Base-by-base conservation (phyloP, 345 rosid species). In the Pseudoturritis turrita region DNA sequence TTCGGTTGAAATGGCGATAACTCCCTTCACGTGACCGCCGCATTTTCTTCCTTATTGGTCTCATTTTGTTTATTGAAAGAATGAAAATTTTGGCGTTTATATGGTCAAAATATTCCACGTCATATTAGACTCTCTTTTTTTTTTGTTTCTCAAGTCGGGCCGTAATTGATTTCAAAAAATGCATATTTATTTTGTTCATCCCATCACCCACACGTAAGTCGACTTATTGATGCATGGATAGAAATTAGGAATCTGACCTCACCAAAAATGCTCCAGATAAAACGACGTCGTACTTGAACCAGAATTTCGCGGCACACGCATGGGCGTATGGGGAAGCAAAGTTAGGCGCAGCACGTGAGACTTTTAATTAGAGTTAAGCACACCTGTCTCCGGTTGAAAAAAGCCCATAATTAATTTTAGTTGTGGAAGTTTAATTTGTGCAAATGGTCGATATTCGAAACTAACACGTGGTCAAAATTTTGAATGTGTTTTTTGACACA, bases 1-100 rank as follows among this genome's bases (percentile, higher is more conserved):
- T 74, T 58, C 55, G 15, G 62, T 29, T 67, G 56, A 40, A 44
- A 23, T 67, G 29, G 49, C 18, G 68, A 67, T 59, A 67, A 74
- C 68, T 22, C 46, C 23, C 13, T 60, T 60, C 73, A 75, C 73
- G 78, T 75, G 78, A 68, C 68, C 67, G 69, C 73, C 78, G 68
- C 68, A 67, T 12, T 44, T 39, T 60, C 22, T 50, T 71, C 43
- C 68, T 49, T 66, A n/a, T 58, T 74, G 23, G 8, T 29, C 61
- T 37, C 78, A 51, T 65, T 9, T 33, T 65, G 51, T 12, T 65
- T 58, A 39, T n/a, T 50, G 12, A 12, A 40, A 39, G 9, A 25
- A 46, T 33, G 4, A 56, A 56, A 25, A n/a, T n/a, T 25, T 50
- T 74, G 55, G 51, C 17, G 14, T 26, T 40, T 47, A 37, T n/a